phyloP scores from a whole-genome alignment of 768 basidiomycete species.

The Dentipellis sp. region DNA sequence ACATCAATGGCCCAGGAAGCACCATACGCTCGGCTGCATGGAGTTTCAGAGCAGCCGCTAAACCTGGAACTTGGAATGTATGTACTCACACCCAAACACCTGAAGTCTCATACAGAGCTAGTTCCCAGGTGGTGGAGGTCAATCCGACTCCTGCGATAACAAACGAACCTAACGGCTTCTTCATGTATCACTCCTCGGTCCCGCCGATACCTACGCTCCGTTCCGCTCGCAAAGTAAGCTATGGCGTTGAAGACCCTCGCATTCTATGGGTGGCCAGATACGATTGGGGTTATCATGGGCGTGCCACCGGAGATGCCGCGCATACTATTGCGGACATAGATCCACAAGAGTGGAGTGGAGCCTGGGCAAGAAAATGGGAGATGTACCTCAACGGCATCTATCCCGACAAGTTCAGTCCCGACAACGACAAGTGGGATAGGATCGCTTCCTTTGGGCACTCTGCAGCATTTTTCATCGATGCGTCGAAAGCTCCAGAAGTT shows the following conservation, averaged over 20 bases:
- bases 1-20: background rate
- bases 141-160: constrained; percentile 6
- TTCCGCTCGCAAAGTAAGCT: constrained; percentile 2
- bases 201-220: constrained; percentile 3
- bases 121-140: constrained; percentile 4
- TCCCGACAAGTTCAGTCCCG: constrained; percentile 5
- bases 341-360: constrained; percentile 9
- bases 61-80: constrained; percentile 13
- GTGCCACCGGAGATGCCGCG: constrained; percentile 6
- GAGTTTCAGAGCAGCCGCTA: constrained; percentile 10
- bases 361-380: constrained; percentile 12
- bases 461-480: constrained; percentile 10
- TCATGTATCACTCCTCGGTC: constrained; percentile 9
- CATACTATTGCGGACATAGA: constrained; percentile 12
- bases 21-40: background rate
- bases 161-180: constrained; percentile 7
- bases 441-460: constrained; percentile 5
- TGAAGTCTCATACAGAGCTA: background rate
- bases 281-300: constrained; percentile 6
- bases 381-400: constrained; percentile 12
- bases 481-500: constrained; percentile 7
- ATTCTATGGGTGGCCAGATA: constrained; percentile 7
- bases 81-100: background rate
- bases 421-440: constrained; percentile 9
- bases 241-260: constrained; percentile 1